phyloP scores from a whole-genome alignment of 2,329 filamentous ascomycete species.

The Seiridium unicorne region DNA sequence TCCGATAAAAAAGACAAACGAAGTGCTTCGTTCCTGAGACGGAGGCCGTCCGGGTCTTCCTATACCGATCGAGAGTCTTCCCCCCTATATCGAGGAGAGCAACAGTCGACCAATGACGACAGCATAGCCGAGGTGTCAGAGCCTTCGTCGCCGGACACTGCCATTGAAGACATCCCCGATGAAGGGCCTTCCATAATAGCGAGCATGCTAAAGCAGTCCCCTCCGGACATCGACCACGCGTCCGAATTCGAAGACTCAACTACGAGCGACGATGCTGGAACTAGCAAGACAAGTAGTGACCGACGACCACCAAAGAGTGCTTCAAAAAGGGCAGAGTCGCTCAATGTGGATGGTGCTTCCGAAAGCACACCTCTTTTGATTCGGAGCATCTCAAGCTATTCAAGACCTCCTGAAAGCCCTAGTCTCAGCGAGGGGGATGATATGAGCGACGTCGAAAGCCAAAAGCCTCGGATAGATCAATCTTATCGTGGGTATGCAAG shows the following conservation, averaged over 20 bases:
- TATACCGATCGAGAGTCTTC: slow-evolving; percentile 22
- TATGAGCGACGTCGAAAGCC: slow-evolving; percentile 47
- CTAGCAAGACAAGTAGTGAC: background rate
- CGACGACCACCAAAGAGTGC: background rate
- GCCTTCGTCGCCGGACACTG: slow-evolving; percentile 21
- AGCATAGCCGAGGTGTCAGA: slow-evolving; percentile 29
- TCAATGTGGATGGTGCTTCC: slow-evolving; percentile 10
- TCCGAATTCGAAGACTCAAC: slow-evolving; percentile 10
- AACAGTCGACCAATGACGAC: slow-evolving; percentile 21
- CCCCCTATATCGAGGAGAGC: slow-evolving; percentile 15
- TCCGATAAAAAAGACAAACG: slow-evolving; percentile 55
- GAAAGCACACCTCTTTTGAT: slow-evolving; percentile 50
- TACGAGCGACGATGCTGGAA: background rate
- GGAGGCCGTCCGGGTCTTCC: slow-evolving; percentile 33
- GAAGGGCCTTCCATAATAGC: slow-evolving; percentile 35
- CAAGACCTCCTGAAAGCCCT: slow-evolving; percentile 24
- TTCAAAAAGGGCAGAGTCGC: slow-evolving; percentile 3
- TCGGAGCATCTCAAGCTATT: slow-evolving; percentile 26
- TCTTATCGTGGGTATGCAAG: slow-evolving; percentile 19
- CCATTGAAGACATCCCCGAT: slow-evolving; percentile 15
- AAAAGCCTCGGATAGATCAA: slow-evolving; percentile 35
- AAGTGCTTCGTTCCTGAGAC: slow-evolving; percentile 44
- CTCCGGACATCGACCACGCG: slow-evolving; percentile 26
- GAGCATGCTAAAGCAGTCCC: slow-evolving; percentile 48
- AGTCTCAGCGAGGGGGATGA: slow-evolving; percentile 21